Percentiles rank a stretch among this genome's conserved stretches.
phyloP scores from a whole-genome alignment of 257 asterid species.

The Solanum megistacrolobum region DNA sequence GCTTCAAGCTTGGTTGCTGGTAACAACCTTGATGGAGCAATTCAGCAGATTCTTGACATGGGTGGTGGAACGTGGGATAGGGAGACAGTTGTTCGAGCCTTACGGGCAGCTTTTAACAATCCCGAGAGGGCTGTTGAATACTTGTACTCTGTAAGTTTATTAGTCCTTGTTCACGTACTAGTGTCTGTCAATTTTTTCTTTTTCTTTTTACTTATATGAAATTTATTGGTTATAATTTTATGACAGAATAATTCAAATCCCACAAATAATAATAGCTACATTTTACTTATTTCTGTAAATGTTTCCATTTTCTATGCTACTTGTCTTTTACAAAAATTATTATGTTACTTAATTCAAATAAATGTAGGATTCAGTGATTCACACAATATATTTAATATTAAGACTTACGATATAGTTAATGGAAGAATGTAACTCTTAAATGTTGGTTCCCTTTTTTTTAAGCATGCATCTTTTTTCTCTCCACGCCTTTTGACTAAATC shows the following conservation, averaged over 20 bases:
- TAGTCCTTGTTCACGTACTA: background rate
- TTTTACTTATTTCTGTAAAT: background rate
- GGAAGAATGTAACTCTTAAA: background rate
- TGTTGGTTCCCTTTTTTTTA: background rate
- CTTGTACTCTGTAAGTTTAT: slow-evolving; percentile 59
- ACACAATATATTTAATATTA: background rate
- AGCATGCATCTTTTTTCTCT: background rate
- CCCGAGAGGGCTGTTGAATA: slow-evolving; percentile 93
- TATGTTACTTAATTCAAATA: background rate
- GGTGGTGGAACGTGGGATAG: slow-evolving; percentile 93
- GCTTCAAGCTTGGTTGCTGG: slow-evolving; percentile 72
- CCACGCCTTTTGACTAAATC: background rate
- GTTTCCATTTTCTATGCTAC: background rate
- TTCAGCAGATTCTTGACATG: slow-evolving; percentile 82
- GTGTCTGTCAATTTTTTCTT: background rate
- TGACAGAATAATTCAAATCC: background rate
- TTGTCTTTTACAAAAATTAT: background rate
- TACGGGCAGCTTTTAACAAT: slow-evolving; percentile 81
- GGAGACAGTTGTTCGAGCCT: slow-evolving; percentile 75
- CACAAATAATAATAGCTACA: background rate
- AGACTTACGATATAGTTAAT: background rate
- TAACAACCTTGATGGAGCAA: slow-evolving; percentile 50
- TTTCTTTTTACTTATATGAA: background rate
- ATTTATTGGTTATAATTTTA: background rate
- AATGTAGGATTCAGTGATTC: background rate